Evolutionary conservation across 2,329 filamentous ascomycete genomes (phyloP), one percentile per base, ranked within the genome.

Genomic region (Waltergamsia citrina): DNA sequence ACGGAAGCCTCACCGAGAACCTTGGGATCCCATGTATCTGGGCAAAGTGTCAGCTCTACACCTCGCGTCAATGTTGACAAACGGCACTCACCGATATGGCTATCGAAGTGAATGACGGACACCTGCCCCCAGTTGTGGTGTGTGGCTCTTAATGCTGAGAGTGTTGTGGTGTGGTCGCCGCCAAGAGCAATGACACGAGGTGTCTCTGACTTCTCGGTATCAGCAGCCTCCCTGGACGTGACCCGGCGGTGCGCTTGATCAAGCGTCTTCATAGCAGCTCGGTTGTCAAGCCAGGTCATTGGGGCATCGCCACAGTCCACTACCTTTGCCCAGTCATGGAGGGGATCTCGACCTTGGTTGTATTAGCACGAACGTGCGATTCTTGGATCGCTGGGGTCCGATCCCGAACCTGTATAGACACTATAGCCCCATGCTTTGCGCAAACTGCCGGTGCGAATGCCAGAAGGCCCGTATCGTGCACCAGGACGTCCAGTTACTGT

Each of bases 271-370:
- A 93, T 74, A 7, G 85, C 86, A 57, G 75, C 92, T 3, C 72
- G 69, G 52, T 92, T 92, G 56, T 93, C 85, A 45, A 88, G 88
- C 22, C 81, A 88, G 9, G 83, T 90, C 4, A 92, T 84, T 0
- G 84, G 84, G 32, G 90, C 85, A 51, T 92, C 84, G 39, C 85
- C 85, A 51, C 85, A 92, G 54, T 92, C 85, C 3, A 92, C 60
- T 3, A 92, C 75, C 10, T 73, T 85, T 2, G 85, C 78, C 72
- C 84, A 87, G 44, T 74, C 79, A 51, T 83, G 77, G 64, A 92
- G 92, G 0, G 84, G 83, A 56, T 90, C 56, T 63, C n/a, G 5
- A 16, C 4, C 16, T 33, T 4, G 8, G 1, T 5, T 5, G 28
- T n/a, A n/a, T n/a, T n/a, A n/a, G n/a, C n/a, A n/a, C n/a, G n/a